Percentiles rank a stretch among this genome's conserved stretches.
These are phyloP conservation scores for Toxicodendron radicans DNA, from an alignment of 345 rosid genomes.

Conservation along the genomic window DNA sequence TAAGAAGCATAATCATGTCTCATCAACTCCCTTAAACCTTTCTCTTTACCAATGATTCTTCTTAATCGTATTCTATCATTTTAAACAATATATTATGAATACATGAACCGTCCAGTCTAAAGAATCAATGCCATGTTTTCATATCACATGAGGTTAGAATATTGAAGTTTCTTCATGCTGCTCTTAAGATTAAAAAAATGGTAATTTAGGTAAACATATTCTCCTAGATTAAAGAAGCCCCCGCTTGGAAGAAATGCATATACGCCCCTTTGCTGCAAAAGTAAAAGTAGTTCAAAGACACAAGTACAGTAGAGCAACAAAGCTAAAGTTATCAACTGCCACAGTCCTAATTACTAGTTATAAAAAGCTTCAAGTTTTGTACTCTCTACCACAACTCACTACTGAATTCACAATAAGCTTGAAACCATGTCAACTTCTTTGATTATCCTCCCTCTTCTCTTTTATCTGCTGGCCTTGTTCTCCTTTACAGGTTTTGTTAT, in stretches of 20 bases:
- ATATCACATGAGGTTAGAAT: conserved; percentile 8
- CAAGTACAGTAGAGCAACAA: conserved; percentile 1
- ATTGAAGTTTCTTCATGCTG: background rate
- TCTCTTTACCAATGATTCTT: conserved; percentile 20
- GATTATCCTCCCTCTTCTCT: conserved; percentile 27
- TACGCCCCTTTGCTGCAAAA: conserved; percentile 36
- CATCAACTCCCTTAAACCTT: conserved; percentile 13
- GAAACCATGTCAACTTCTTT: conserved; percentile 37
- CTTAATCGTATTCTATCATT: background rate
- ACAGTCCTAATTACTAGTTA: conserved; percentile 4
- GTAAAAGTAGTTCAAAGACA: conserved; percentile 27
- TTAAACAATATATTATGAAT: no score
- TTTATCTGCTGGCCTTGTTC: conserved; percentile 26
- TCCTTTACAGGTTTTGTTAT: conserved; percentile 28
- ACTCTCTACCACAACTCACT: background rate
- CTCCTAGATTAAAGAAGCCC: conserved; percentile 36
- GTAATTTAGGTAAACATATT: background rate
- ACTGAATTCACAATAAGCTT: background rate
- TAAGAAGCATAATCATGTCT: conserved; percentile 23
- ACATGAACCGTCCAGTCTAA: background rate
- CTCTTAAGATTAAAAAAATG: background rate
- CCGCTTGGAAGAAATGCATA: conserved; percentile 56
- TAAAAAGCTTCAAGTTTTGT: conserved; percentile 19
- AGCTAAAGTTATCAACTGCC: conserved; percentile 11
- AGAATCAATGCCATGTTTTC: background rate